Base-by-base conservation (phyloP, 1,284 basidiomycete genomes). In the Apiotrichum mycotoxinovorans region DNA sequence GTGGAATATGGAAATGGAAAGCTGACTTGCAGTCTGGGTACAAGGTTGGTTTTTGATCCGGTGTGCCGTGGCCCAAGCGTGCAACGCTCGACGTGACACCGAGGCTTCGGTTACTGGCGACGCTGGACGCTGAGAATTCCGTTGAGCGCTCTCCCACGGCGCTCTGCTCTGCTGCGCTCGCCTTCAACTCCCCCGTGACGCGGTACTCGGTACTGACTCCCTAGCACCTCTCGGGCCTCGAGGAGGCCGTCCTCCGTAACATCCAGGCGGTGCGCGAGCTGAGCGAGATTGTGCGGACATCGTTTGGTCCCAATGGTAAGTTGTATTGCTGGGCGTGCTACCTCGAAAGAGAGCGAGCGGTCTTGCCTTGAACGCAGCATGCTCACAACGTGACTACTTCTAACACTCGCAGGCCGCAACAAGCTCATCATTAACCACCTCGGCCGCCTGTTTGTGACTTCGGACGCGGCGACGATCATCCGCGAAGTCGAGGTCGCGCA, bases 401-500 rank as follows among this genome's bases (percentile, higher is more conserved):
- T 57, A 26, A 57, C 54, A 30, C 52, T n/a, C 48, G 51, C 67
- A 88, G 93, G 93, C 43, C 84, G 93, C 56, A 97, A 96, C 79
- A 97, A 96, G 78, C 86, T 97, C 60, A 80, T 97, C 70, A 93
- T 97, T 79, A 97, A 97, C 78, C 96, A 98, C 78, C 82, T 99
- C 44, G 93, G 93, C 56, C 84, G 87, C 72, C 82, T 98, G 48
- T 98, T 98, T 78, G 94, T 98, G 58, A 99, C 96, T 30, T 96
- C 91, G 49, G 96, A 99, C 83, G 95, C 96, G 10, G 96, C 96
- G 12, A 98, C 96, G 57, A 98, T 99, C 79, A 94, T 98, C 73
- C 85, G 89, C 64, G 96, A 99, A 79, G 87, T 98, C 74, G 96
- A 98, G 74, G 92, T 99, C 50, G 91, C 98, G 27, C 96, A 98